Percentiles rank a stretch among this genome's conserved stretches.
Evolutionary conservation across 1,284 basidiomycete species (phyloP).

Genomic region (Trichosporon faecale): DNA sequence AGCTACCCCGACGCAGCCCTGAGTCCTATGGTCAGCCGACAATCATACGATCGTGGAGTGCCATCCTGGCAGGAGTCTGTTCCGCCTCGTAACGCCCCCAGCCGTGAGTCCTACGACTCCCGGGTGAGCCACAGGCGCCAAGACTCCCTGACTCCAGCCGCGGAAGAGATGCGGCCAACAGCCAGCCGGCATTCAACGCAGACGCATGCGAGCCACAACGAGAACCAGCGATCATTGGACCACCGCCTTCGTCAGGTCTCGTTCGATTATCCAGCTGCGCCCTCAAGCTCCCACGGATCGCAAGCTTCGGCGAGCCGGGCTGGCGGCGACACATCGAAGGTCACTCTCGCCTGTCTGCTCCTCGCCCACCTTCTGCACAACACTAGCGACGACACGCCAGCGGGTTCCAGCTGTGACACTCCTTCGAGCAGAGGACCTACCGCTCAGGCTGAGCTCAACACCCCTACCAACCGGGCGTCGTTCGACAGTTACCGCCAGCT

Average conservation of each 20-base stretch:
- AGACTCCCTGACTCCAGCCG: neutral
- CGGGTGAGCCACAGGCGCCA: neutral
- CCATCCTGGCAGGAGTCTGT: neutral
- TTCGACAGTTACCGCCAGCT: neutral
- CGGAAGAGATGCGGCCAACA: neutral
- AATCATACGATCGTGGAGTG: neutral
- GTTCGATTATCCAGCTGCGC: neutral
- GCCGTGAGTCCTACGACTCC: neutral
- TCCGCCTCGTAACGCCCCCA: neutral
- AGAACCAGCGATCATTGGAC: neutral
- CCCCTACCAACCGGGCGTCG: neutral
- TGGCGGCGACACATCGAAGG: neutral
- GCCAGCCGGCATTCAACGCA: neutral
- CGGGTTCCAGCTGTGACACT: neutral
- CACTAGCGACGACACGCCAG: neutral
- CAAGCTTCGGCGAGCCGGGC: neutral
- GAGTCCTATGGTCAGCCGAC: neutral
- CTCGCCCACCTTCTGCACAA: neutral
- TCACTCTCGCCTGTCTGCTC: neutral
- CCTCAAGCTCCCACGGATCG: neutral
- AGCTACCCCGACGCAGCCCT: neutral
- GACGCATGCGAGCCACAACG: neutral
- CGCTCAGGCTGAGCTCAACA: neutral
- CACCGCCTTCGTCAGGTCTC: neutral
- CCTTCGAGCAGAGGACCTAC: neutral